A percentile compares a stretch with the other conserved stretches of the same genome.
phyloP scores from a whole-genome alignment of 257 asterid species.

The Anisodus acutangulus region DNA sequence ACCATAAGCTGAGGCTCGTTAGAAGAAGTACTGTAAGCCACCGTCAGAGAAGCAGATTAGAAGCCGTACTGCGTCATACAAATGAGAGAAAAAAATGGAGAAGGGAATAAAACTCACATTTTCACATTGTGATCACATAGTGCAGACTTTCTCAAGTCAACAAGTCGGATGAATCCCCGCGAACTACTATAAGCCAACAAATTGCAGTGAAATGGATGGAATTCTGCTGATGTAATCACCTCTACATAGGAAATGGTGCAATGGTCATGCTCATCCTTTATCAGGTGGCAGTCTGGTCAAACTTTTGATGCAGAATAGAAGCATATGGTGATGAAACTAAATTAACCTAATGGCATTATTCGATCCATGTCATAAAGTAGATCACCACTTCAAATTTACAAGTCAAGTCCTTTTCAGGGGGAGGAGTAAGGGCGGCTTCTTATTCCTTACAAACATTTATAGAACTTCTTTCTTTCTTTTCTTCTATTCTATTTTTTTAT shows the following conservation, averaged over 20 bases:
- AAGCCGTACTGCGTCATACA: background rate
- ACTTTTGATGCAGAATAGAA: background rate
- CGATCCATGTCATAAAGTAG: background rate
- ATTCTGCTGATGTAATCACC: slow-evolving; percentile 91
- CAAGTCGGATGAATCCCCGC: slow-evolving; percentile 83
- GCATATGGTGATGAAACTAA: slow-evolving; percentile 15
- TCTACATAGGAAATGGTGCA: slow-evolving; percentile 39
- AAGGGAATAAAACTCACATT: slow-evolving; percentile 51
- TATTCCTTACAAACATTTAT: background rate
- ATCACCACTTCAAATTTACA: background rate
- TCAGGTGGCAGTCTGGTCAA: slow-evolving; percentile 19
- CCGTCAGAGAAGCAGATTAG: background rate
- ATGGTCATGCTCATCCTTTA: background rate
- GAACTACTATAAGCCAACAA: slow-evolving; percentile 86
- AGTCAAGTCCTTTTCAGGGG: background rate
- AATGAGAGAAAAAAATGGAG: background rate
- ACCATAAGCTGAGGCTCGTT: slow-evolving; percentile 32
- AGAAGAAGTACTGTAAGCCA: slow-evolving; percentile 19
- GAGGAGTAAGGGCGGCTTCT: background rate
- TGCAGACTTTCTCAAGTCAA: slow-evolving; percentile 88
- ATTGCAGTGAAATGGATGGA: slow-evolving; percentile 90
- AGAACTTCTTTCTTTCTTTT: background rate
- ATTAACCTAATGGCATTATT: background rate
- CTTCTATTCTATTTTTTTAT: background rate
- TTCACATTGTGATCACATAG: slow-evolving; percentile 80